phyloP scores from a whole-genome alignment of 495 filamentous ascomycete species.

The Glutinoglossum americanum region DNA sequence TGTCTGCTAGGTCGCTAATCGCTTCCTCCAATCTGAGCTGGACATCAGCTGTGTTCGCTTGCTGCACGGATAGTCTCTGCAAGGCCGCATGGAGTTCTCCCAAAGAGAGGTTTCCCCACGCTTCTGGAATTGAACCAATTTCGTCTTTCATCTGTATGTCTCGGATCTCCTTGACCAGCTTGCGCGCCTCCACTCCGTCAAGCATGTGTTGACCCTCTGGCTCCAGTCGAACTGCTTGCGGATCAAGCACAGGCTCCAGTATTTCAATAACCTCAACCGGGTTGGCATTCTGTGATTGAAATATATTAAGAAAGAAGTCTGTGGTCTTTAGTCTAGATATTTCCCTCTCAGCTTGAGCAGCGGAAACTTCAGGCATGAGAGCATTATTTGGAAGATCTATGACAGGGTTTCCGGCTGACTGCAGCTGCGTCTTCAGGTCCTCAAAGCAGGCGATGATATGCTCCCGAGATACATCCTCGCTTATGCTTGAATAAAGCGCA shows the following conservation, averaged over 20 bases:
- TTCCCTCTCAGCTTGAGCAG: slow-evolving; percentile 61
- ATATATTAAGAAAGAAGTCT: slow-evolving; percentile 84
- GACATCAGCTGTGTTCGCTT: not conserved
- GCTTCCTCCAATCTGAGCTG: not conserved
- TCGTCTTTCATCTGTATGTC: not conserved
- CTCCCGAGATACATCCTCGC: slow-evolving; percentile 45
- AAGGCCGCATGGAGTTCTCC: not conserved
- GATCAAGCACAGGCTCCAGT: slow-evolving; percentile 77
- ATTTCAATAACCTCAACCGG: slow-evolving; percentile 71
- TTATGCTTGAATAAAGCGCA: slow-evolving; percentile 48
- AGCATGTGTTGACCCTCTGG: not conserved
- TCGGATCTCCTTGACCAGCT: not conserved
- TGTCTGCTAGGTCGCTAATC: not conserved
- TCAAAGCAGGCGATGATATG: slow-evolving; percentile 64
- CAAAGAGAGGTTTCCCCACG: not conserved
- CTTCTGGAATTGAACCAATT: not conserved
- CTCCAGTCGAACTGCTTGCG: slow-evolving; percentile 19
- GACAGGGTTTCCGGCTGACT: slow-evolving; percentile 17
- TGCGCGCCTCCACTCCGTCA: not conserved
- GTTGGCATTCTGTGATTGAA: slow-evolving; percentile 40
- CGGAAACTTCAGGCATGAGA: slow-evolving; percentile 75
- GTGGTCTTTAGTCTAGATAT: slow-evolving; percentile 80
- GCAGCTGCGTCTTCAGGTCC: slow-evolving; percentile 35
- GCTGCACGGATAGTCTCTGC: not conserved
- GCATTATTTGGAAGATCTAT: slow-evolving; percentile 67